Conservation (phyloP, 2,329 filamentous ascomycete species). For the Botrytis squamosa region DNA sequence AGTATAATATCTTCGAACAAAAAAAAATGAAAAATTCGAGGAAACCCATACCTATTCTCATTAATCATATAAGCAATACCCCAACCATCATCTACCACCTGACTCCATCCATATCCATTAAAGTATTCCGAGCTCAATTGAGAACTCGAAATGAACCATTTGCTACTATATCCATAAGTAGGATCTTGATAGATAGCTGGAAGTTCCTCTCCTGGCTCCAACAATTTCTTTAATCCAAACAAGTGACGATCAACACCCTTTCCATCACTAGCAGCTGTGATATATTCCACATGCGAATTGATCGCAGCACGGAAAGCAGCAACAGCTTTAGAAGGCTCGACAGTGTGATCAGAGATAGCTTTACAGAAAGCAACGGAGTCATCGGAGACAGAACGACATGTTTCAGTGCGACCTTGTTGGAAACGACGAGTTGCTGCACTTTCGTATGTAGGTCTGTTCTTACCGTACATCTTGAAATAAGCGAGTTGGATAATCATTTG, state of each 20-base stretch:
- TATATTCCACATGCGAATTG: conserved; percentile 84
- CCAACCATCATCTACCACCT: conserved; percentile 94
- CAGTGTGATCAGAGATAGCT: conserved; percentile 71
- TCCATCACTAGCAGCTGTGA: conserved; percentile 82
- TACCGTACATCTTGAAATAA: conserved; percentile 98
- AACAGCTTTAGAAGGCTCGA: conserved; percentile 63
- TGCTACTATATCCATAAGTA: conserved; percentile 76
- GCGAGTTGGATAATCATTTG: conserved; percentile 99
- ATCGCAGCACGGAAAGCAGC: conserved; percentile 80
- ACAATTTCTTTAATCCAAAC: conserved; percentile 92
- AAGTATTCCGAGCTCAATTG: conserved; percentile 97
- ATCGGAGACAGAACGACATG: conserved; percentile 87
- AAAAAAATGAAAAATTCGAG: background rate
- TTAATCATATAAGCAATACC: conserved; percentile 99
- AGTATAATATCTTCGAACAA: background rate
- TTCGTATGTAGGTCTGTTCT: conserved; percentile 96
- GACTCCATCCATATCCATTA: conserved; percentile 98
- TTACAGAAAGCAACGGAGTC: conserved; percentile 88
- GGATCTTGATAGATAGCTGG: conserved; percentile 86
- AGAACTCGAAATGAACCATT: conserved; percentile 85
- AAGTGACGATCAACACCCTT: conserved; percentile 94
- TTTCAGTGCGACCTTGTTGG: conserved; percentile 95
- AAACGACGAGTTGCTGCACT: conserved; percentile 92
- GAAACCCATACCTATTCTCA: conserved; percentile 72
- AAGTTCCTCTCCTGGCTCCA: conserved; percentile 75